phyloP scores from a whole-genome alignment of 2,329 filamentous ascomycete species.

The Aspergillus quadricinctus region DNA sequence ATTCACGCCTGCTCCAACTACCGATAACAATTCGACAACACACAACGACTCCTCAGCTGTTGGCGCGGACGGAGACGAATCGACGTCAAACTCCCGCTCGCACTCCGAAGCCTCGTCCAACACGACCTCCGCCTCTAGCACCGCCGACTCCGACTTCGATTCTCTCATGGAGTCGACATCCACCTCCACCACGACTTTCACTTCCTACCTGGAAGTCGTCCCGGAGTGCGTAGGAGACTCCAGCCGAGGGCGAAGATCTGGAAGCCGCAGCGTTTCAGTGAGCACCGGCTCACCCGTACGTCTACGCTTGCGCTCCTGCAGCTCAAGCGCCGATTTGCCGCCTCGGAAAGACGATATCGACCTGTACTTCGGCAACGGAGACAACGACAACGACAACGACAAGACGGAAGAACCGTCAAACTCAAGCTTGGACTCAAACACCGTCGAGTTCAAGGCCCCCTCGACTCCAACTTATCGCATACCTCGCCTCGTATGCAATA shows the following conservation, averaged over 20 bases:
- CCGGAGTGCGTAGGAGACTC: neutral
- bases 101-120: neutral
- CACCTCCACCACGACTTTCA: constrained; percentile 5
- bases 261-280: neutral
- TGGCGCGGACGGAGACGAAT: neutral
- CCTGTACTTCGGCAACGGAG: neutral
- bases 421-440: neutral
- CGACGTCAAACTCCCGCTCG: neutral
- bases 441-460: neutral
- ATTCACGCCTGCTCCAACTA: neutral
- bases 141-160: neutral
- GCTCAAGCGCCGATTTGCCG: neutral
- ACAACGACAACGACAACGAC: neutral
- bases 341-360: neutral
- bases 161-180: neutral
- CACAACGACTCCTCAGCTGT: neutral
- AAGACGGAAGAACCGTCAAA: neutral
- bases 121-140: neutral
- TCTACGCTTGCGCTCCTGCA: neutral
- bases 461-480: neutral
- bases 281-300: neutral
- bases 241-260: neutral
- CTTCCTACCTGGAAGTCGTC: constrained; percentile 5
- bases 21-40: neutral
- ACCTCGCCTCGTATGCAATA: neutral